A percentile compares a stretch with the other conserved stretches of the same genome.
These are phyloP conservation scores for Chalciporus sp. DNA, from an alignment of 1,284 basidiomycete genomes.

Conservation along the genomic window DNA sequence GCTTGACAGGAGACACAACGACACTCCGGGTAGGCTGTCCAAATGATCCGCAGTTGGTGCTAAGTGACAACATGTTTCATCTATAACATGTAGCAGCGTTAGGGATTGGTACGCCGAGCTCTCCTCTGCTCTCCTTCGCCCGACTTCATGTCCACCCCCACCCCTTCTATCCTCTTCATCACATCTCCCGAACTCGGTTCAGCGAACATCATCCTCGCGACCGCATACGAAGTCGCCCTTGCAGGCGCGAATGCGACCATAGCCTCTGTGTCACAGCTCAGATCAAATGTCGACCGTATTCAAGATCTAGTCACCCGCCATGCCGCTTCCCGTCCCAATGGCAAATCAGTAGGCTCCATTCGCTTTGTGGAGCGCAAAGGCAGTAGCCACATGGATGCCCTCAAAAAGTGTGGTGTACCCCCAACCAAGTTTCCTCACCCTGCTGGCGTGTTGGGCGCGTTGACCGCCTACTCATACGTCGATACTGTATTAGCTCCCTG, in stretches of 20 bases:
- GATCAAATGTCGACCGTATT: not conserved
- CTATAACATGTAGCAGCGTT: too few relatives aligned
- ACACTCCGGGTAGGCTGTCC: too few relatives aligned
- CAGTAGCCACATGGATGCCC: not conserved
- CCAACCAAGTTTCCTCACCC: not conserved
- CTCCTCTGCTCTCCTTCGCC: too few relatives aligned
- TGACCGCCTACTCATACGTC: not conserved
- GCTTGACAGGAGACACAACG: too few relatives aligned
- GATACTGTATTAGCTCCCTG: not conserved
- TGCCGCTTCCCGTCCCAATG: not conserved
- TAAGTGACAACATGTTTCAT: too few relatives aligned
- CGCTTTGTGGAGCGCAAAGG: slow-evolving; percentile 1
- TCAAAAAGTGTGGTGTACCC: not conserved
- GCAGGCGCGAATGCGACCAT: slow-evolving; percentile 1
- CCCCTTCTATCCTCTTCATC: not conserved
- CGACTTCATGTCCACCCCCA: not conserved
- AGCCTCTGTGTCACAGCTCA: not conserved
- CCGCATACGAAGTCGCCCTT: slow-evolving; percentile 2
- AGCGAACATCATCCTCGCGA: not conserved
- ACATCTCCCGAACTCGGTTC: not conserved
- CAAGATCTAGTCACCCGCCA: not conserved
- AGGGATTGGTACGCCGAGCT: too few relatives aligned
- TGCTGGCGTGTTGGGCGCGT: not conserved
- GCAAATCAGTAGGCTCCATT: not conserved
- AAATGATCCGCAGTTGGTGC: too few relatives aligned